phyloP scores from a whole-genome alignment of 2,329 filamentous ascomycete species.

The Periglandula ipomoeae region DNA sequence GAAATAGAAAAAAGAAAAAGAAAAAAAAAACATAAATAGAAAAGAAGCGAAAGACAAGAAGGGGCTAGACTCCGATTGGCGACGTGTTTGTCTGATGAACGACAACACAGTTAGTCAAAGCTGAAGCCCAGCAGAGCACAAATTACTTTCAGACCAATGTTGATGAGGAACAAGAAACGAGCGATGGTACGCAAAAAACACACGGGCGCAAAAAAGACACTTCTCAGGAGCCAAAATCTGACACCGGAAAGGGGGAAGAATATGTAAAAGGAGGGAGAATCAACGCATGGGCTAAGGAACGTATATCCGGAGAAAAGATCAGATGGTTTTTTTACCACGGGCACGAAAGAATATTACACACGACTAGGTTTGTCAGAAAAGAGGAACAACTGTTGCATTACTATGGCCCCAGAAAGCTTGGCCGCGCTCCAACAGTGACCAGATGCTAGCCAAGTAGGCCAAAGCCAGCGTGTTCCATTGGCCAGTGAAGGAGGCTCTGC shows the following conservation, averaged over 20 bases:
- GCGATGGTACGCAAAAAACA: too few relatives aligned
- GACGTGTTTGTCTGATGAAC: neutral
- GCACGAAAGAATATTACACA: neutral
- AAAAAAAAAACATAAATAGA: neutral
- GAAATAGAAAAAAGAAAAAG: neutral
- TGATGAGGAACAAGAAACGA: neutral
- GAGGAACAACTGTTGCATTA: neutral
- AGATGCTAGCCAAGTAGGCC: too few relatives aligned
- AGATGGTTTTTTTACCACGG: neutral
- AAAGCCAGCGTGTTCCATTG: neutral
- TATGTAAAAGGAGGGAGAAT: neutral
- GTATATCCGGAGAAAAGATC: neutral
- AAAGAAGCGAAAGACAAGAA: neutral
- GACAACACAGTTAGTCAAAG: neutral
- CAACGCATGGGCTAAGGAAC: neutral
- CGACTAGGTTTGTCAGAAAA: neutral
- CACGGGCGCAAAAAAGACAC: neutral
- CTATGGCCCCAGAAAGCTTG: neutral
- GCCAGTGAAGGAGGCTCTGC: neutral
- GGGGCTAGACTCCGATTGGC: neutral
- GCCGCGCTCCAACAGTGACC: too few relatives aligned
- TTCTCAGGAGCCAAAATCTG: neutral
- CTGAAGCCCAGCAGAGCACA: neutral
- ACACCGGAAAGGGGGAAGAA: neutral
- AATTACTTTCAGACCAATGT: neutral